phyloP scores from a whole-genome alignment of 2,329 filamentous ascomycete species.

The Trichothecium sympodiale region DNA sequence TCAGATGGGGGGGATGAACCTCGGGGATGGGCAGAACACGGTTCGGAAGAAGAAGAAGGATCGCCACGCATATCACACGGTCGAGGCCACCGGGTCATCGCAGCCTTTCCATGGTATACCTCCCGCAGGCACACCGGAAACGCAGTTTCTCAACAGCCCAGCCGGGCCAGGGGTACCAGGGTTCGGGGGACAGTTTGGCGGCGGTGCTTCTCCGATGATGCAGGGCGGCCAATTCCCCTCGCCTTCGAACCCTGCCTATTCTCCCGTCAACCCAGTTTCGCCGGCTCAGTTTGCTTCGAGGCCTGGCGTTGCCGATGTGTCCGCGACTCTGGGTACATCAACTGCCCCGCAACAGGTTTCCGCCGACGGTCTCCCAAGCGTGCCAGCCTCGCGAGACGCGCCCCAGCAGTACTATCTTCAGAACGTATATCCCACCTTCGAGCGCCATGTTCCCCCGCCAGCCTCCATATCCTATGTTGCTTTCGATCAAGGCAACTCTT shows the following conservation, averaged over 20 bases:
- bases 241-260: slow-evolving; percentile 35
- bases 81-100: slow-evolving; percentile 61
- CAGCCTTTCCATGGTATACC: slow-evolving; percentile 61
- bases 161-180: slow-evolving; percentile 14
- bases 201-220: slow-evolving; percentile 27
- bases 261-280: slow-evolving; percentile 5
- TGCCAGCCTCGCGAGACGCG: slow-evolving; percentile 73
- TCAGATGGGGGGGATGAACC: slow-evolving; percentile 69
- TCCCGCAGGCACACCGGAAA: slow-evolving; percentile 38
- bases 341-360: slow-evolving; percentile 51
- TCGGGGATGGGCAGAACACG: slow-evolving; percentile 39
- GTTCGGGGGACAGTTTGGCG: slow-evolving; percentile 33
- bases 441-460: slow-evolving; percentile 83
- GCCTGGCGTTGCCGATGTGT: slow-evolving; percentile 14
- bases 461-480: slow-evolving; percentile 82
- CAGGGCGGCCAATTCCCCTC: slow-evolving; percentile 49
- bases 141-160: slow-evolving; percentile 26
- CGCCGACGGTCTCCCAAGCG: slow-evolving; percentile 83
- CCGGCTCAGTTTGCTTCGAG: slow-evolving; percentile 8
- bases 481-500: slow-evolving; percentile 93
- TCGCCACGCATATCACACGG: slow-evolving; percentile 79
- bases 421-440: slow-evolving; percentile 90
- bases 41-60: slow-evolving; percentile 81
- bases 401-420: slow-evolving; percentile 75
- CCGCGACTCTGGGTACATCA: slow-evolving; percentile 17